phyloP scores from a whole-genome alignment of 257 asterid genomes.

The Parsonsia alboflavescens region DNA sequence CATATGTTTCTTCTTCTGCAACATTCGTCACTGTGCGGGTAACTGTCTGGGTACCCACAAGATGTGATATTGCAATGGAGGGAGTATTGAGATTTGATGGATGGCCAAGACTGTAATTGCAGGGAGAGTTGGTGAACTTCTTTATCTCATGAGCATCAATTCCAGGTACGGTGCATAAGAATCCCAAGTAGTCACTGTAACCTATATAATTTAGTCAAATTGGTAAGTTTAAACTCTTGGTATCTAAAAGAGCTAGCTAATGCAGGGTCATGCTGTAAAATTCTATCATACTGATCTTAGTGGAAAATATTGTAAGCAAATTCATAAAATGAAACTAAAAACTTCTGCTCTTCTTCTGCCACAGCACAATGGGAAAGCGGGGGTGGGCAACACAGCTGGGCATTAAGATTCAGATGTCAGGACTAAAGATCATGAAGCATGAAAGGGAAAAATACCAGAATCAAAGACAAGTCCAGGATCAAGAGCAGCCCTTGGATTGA shows the following conservation, averaged over 20 bases:
- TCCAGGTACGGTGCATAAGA: slow-evolving; percentile 91
- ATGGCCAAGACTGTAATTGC: slow-evolving; percentile 85
- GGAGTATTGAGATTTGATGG: slow-evolving; percentile 87
- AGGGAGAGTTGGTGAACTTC: slow-evolving; percentile 67
- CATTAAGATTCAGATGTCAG: not conserved
- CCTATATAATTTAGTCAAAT: slow-evolving; percentile 38
- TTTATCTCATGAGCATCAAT: slow-evolving; percentile 55
- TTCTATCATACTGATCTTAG: not conserved
- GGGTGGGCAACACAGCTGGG: not conserved
- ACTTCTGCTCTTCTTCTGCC: not conserved
- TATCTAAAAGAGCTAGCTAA: not conserved
- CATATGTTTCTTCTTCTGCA: slow-evolving; percentile 87
- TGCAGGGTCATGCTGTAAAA: not conserved
- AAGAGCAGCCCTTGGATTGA: slow-evolving; percentile 69
- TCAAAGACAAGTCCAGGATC: slow-evolving; percentile 76
- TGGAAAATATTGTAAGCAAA: not conserved
- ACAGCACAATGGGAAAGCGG: not conserved
- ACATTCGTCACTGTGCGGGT: slow-evolving; percentile 81
- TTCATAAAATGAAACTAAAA: not conserved
- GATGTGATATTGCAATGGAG: slow-evolving; percentile 78
- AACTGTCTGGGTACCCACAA: slow-evolving; percentile 77
- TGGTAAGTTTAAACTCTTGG: not conserved
- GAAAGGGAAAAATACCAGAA: slow-evolving; percentile 40
- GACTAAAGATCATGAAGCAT: not conserved
- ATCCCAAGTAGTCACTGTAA: slow-evolving; percentile 83